A percentile compares a stretch with the other conserved stretches of the same genome.
Conservation (phyloP, 106 monocot genomes). For the Dendrobium nobile region DNA sequence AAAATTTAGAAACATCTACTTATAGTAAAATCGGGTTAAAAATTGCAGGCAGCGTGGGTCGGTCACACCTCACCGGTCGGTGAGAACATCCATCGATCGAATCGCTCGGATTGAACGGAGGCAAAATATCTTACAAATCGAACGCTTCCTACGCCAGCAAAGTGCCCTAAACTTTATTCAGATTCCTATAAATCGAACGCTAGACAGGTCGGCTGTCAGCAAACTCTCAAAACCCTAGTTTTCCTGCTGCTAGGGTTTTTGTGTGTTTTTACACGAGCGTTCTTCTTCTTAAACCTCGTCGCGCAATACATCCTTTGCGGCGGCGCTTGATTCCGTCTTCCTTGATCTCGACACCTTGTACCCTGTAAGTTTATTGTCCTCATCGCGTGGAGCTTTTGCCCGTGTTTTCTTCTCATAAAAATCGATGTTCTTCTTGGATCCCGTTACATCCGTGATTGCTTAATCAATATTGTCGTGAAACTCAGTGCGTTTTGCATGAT, state of each 20-base stretch:
- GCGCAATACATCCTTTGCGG: background rate
- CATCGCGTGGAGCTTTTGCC: background rate
- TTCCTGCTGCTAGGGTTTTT: background rate
- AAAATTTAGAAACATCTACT: no score
- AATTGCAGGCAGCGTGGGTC: background rate
- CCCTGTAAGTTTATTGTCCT: background rate
- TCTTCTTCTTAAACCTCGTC: background rate
- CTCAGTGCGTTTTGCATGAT: background rate
- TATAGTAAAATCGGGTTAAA: background rate
- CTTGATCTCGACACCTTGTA: background rate
- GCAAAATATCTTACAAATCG: no score
- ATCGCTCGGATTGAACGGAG: background rate
- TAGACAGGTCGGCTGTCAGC: background rate
- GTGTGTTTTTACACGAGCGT: background rate
- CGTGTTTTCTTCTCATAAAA: background rate
- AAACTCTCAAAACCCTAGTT: background rate
- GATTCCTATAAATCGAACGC: background rate
- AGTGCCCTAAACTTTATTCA: background rate
- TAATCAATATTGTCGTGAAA: background rate
- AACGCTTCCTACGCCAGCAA: background rate
- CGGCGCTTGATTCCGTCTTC: background rate
- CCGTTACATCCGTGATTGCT: background rate
- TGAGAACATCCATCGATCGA: background rate
- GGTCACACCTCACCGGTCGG: background rate
- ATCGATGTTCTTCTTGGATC: background rate